Evolutionary conservation across 2,329 filamentous ascomycete genomes (phyloP), one percentile per base, ranked within the genome.

Genomic region (Aspergillus sp.): DNA sequence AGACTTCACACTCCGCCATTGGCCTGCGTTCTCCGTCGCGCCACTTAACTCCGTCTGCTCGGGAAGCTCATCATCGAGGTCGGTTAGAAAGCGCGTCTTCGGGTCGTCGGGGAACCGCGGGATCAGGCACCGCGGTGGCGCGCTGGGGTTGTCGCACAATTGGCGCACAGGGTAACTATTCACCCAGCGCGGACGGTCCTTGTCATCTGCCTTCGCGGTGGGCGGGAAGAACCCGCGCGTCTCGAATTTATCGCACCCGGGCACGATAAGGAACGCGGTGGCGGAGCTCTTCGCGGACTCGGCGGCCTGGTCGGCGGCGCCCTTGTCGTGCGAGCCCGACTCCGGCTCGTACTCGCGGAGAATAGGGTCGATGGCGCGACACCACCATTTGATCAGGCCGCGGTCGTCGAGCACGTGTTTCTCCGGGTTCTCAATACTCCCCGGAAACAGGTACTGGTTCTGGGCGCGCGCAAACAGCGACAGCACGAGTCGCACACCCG

Each of bases 381-480:
- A 96, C 94, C 94, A 99, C 94, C 94, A 99, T 64, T 87, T 90
- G 17, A 99, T 89, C 47, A 99, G 76, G 0, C 89, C 90, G 30
- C 91, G 81, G 64, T 99, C 94, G 63, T 96, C 90, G 8, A 97
- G 77, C 0, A 99, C 87, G 74, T 99, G 94, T 68, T 99, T 99
- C 2, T 83, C 82, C 16, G 74, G 72, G 68, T 96, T 93, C 54
- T 95, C 86, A 36, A 91, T 84, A 65, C 93, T 97, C 0, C 90
- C 90, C 0, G 94, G 92, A 67, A 97, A 99, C 13, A 99, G 81
- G 62, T 99, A 99, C 66, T 97, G 94, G 47, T 87, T 85, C 68
- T 97, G 94, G 0, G 94, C 86, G 54, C 94, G 82, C 0, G 94
- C 95, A 67, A 99, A 99, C 3, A 99, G 80, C 50, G 90, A 96